Base-by-base conservation (phyloP, 352 stramenopile genomes). In the Phytophthora hybrid region DNA sequence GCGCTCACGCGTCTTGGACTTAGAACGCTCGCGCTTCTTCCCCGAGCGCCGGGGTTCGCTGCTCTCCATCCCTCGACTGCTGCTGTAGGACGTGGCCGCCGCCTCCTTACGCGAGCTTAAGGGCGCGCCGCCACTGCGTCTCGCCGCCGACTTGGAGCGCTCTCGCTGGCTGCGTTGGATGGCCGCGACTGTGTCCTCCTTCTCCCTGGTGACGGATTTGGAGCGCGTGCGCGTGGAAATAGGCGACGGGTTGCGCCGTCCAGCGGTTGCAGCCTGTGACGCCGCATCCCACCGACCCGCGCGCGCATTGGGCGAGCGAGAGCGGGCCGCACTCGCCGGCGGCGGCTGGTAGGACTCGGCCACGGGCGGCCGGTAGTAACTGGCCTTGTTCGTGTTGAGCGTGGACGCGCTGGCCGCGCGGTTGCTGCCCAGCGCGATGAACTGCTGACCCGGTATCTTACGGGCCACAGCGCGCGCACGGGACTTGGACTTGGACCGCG, bases 401-500 rank as follows among this genome's bases (percentile, higher is more conserved):
- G 65, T 87, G 16, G 52, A 73, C 0, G 55, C 56, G 14, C 59
- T 64, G 10, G 59, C 34, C 5, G 49, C 41, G 49, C 63, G 54
- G 19, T 79, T 74, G 44, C 76, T 79, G 10, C 87, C 87, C 2
- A 94, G 65, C 13, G 81, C 57, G 41, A 91, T 79, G 37, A 93
- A 84, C 49, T 90, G 63, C 51, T 89, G 79, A 10, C 72, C 66
- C 26, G 71, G 63, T 5, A 46, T 47, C 26, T 77, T 81, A 49
- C 53, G 74, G 26, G 77, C 57, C 49, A 73, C 49, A 26, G 66
- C 68, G 11, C 72, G 76, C 4, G 73, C 74, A 32, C 76, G 81
- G 0, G 84, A 89, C 73, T 91, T 91, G 73, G 85, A 91, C 57
- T 91, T 91, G 66, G 84, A 91, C 13, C 83, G 82, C 46, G 73